Percentiles rank a stretch among this genome's conserved stretches.
Evolutionary conservation across 2,329 filamentous ascomycete species (phyloP).

Genomic region (Xylariales sp.): DNA sequence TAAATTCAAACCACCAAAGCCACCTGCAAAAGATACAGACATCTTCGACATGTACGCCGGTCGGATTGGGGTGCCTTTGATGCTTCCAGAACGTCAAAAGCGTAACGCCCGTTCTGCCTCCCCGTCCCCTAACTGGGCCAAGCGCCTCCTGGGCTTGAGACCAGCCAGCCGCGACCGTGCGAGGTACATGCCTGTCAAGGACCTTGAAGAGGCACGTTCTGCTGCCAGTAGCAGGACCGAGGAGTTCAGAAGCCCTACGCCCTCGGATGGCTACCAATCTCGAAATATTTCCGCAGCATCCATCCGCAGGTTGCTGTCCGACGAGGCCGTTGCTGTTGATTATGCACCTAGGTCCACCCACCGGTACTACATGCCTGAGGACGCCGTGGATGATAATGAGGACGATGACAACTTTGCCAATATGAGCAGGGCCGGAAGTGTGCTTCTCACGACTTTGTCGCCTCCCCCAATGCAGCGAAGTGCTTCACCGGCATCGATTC

Average conservation of each 20-base stretch:
- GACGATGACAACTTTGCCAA: conserved; percentile 62
- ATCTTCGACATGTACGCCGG: no score
- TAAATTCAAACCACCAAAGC: conserved; percentile 68
- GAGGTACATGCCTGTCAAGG: conserved; percentile 24
- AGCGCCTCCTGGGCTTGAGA: conserved; percentile 46
- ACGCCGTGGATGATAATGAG: conserved; percentile 46
- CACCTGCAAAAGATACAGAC: conserved; percentile 45
- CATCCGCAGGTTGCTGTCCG: conserved; percentile 45
- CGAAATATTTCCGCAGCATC: conserved; percentile 54
- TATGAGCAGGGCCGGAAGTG: conserved; percentile 40
- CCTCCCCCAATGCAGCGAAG: conserved; percentile 46
- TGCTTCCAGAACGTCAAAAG: conserved; percentile 25
- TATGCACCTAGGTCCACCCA: conserved; percentile 27
- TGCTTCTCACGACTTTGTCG: conserved; percentile 43
- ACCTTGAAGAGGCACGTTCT: conserved; percentile 11
- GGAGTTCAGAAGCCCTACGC: conserved; percentile 21
- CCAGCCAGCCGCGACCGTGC: conserved; percentile 26
- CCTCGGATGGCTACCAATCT: conserved; percentile 38
- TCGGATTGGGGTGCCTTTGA: conserved; percentile 27
- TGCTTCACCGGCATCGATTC: conserved; percentile 20
- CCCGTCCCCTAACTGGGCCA: conserved; percentile 43
- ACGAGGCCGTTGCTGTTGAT: conserved; percentile 33
- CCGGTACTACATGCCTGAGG: conserved; percentile 36
- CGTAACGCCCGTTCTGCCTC: conserved; percentile 42
- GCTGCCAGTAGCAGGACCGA: neutral